Base-by-base conservation (phyloP, 805 yeast species). In the Wickerhamomyces xylosicus region DNA sequence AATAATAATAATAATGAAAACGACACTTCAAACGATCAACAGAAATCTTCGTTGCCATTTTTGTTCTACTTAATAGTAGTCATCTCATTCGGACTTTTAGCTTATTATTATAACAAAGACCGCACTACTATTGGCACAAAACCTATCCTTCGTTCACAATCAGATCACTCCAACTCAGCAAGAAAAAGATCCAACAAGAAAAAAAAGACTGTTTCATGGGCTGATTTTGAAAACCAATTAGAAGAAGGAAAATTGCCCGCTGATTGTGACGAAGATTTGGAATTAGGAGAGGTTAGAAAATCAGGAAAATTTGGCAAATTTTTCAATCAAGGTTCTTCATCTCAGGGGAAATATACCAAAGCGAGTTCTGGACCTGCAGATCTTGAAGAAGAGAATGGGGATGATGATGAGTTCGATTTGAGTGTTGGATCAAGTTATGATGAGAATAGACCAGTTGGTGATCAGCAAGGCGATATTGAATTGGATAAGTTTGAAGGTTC, bases 201-300 rank as follows among this genome's bases (percentile, higher is more conserved):
- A 36, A 47, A 9, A 29, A 48, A 62, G 42, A 52, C 58, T 7
- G 66, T 62, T 3, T 57, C 65, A 4, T 59, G 66, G 64, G 64
- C 65, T 2, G 64, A 61, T 43, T 61, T 56, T 32, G 40, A 54
- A 28, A 34, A 16, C 21, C 19, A 31, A 15, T 31, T 17, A 8
- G 33, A 14, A 15, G 40, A 32, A 15, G 58, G 51, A 38, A 46
- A 45, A 10, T 48, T 47, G 2, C 22, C 43, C 15, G 41, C 19
- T 14, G n/a, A n/a, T n/a, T n/a, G n/a, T n/a, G n/a, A n/a, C n/a
- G n/a, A n/a, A n/a, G 45, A 39, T n/a, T 34, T 28, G 5, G 22
- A 40, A 3, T 19, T 25, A 25, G 29, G 29, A 8, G 29, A 25
- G 14, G 29, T 25, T 5, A 7, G 29, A 7, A 25, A 33, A 11